These are phyloP conservation scores for Areca catechu DNA, from an alignment of 176 grass and related monocot genomes.

Conservation along the genomic window DNA sequence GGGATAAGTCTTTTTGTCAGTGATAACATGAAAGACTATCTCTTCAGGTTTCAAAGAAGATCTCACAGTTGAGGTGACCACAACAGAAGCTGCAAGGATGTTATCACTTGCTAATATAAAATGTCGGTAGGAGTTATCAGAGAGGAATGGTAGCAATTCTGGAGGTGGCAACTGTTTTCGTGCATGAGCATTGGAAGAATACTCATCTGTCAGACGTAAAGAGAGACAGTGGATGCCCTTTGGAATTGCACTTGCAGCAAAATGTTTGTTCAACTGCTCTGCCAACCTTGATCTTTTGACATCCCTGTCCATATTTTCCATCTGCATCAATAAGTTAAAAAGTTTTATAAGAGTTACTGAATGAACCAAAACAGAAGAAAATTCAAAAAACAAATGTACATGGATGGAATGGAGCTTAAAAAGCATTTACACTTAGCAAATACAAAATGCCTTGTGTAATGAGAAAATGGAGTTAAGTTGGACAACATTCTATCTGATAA, in stretches of 20 bases:
- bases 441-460: too few species aligned
- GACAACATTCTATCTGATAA: too few species aligned
- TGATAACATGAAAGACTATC: conserved; percentile 90
- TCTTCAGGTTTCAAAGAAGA: conserved; percentile 54
- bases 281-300: conserved; percentile 66
- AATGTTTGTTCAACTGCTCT: conserved; percentile 84
- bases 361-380: too few species aligned
- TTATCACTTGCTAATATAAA: conserved; percentile 87
- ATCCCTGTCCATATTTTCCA: conserved; percentile 91
- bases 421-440: too few species aligned
- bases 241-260: conserved; percentile 78
- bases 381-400: too few species aligned
- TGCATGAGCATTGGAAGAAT: conserved; percentile 94
- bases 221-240: conserved; percentile 91
- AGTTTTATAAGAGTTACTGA: not conserved
- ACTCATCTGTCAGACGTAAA: conserved; percentile 89
- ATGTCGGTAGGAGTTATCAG: conserved; percentile 79
- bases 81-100: conserved; percentile 84
- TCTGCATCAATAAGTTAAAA: conserved; percentile 34
- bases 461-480: too few species aligned
- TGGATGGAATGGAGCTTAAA: too few species aligned
- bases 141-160: conserved; percentile 78
- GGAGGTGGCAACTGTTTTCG: conserved; percentile 87
- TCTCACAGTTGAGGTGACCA: conserved; percentile 64
- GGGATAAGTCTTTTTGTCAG: conserved; percentile 92